A percentile compares a stretch with the other conserved stretches of the same genome.
These are phyloP conservation scores for Euphorbia celastroides DNA, from an alignment of 441 rosid genomes.

Conservation along the genomic window DNA sequence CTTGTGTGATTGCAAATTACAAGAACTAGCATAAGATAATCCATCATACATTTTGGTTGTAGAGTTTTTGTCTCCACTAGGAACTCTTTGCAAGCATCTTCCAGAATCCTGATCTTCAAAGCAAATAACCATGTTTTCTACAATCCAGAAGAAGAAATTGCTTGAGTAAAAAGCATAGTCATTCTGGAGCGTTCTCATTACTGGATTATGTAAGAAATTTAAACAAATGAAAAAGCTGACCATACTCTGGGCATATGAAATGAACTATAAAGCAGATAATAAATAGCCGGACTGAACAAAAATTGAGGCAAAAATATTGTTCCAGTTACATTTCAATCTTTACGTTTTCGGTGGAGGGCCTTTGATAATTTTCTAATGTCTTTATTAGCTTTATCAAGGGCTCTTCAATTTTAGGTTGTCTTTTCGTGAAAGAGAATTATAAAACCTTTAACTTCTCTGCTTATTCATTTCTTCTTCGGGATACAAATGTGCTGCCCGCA, in stretches of 20 bases:
- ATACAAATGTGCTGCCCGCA: neutral
- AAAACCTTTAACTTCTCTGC: neutral
- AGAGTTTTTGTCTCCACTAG: conserved; percentile 53
- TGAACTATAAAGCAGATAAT: neutral
- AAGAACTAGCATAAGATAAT: conserved; percentile 19
- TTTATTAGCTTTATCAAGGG: neutral
- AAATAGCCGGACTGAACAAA: neutral
- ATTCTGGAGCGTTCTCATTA: conserved; percentile 16
- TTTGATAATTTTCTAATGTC: neutral
- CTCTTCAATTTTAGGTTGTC: neutral
- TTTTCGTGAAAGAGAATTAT: neutral
- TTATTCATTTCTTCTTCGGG: neutral
- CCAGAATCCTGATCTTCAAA: conserved; percentile 79
- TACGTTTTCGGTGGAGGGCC: neutral
- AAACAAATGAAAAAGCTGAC: neutral
- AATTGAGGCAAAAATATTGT: neutral
- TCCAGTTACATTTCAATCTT: neutral
- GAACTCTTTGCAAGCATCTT: conserved; percentile 66
- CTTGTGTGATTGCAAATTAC: conserved; percentile 11
- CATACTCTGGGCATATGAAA: neutral
- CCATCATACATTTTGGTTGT: conserved; percentile 57
- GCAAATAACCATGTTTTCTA: conserved; percentile 96
- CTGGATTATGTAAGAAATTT: conserved; percentile 5
- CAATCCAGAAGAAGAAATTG: conserved; percentile 26
- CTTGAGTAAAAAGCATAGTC: conserved; percentile 17